These are phyloP conservation scores for Anisogramma anomala DNA, from an alignment of 2,329 filamentous ascomycete genomes.

Conservation along the genomic window DNA sequence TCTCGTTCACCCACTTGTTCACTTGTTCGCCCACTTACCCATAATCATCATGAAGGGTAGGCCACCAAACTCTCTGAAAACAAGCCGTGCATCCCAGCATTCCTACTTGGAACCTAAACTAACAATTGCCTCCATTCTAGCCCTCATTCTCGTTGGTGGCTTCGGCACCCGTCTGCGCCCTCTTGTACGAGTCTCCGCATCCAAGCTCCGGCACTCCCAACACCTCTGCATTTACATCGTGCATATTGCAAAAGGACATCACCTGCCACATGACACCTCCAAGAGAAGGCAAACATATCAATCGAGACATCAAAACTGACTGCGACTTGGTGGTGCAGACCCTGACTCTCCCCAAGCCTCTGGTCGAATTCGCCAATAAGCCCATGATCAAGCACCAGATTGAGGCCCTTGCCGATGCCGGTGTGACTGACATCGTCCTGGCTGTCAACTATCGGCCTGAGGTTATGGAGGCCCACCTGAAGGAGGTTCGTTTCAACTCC, in stretches of 20 bases:
- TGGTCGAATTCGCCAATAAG: conserved; percentile 97
- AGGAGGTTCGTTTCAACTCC: conserved; percentile 52
- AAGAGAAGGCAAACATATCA: no score
- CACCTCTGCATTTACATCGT: not conserved
- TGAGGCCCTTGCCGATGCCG: conserved; percentile 81
- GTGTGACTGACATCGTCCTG: conserved; percentile 94
- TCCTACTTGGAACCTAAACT: conserved; percentile 9
- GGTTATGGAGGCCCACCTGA: conserved; percentile 88
- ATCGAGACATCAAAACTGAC: conserved; percentile 4
- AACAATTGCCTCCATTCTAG: conserved; percentile 33
- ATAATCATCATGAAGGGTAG: conserved; percentile 14
- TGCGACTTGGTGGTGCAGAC: conserved; percentile 47
- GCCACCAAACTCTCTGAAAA: not conserved
- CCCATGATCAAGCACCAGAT: conserved; percentile 99
- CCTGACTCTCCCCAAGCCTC: conserved; percentile 88
- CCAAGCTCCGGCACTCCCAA: not conserved
- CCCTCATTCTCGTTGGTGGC: conserved; percentile 97
- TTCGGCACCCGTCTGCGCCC: conserved; percentile 96
- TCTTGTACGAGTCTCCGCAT: conserved; percentile 53
- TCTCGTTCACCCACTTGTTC: conserved; percentile 8
- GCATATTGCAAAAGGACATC: no score
- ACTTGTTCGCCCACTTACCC: conserved; percentile 6
- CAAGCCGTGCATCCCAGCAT: not conserved
- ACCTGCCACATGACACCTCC: no score
- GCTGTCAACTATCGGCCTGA: conserved; percentile 98